phyloP scores from a whole-genome alignment of 2,329 filamentous ascomycete species.

The Aspergillus sp. region DNA sequence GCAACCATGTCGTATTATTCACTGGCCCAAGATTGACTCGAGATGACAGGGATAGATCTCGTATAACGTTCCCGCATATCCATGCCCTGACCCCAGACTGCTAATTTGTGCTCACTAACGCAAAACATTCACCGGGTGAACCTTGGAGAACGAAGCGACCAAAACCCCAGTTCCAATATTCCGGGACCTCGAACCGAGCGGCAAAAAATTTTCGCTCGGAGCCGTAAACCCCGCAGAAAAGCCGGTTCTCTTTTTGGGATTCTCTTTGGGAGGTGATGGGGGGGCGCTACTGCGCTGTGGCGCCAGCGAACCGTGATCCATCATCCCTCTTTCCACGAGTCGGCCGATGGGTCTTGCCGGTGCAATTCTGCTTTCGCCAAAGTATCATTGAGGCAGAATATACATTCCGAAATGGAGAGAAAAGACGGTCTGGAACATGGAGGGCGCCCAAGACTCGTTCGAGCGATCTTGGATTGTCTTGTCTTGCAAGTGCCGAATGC shows the following conservation, averaged over 20 bases:
- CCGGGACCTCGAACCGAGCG: no score
- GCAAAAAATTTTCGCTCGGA: no score
- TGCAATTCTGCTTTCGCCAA: neutral
- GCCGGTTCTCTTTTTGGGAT: no score
- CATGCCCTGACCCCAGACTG: neutral
- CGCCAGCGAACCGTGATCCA: neutral
- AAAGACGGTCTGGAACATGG: no score
- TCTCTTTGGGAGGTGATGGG: no score
- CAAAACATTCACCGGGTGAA: no score
- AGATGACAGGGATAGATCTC: neutral
- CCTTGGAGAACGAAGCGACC: no score
- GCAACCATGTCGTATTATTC: neutral
- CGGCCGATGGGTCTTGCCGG: neutral
- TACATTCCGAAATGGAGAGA: neutral
- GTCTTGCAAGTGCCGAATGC: neutral
- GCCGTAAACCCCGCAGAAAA: no score
- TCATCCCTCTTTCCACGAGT: neutral
- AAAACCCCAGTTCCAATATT: no score
- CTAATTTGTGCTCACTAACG: no score
- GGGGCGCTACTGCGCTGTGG: neutral
- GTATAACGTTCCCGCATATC: neutral
- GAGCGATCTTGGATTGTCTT: neutral
- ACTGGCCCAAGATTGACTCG: neutral
- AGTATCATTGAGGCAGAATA: neutral
- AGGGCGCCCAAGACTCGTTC: neutral